Percentiles rank a stretch among this genome's conserved stretches.
phyloP scores from a whole-genome alignment of 2,329 filamentous ascomycete species.

The Chaetomiaceae sp. region DNA sequence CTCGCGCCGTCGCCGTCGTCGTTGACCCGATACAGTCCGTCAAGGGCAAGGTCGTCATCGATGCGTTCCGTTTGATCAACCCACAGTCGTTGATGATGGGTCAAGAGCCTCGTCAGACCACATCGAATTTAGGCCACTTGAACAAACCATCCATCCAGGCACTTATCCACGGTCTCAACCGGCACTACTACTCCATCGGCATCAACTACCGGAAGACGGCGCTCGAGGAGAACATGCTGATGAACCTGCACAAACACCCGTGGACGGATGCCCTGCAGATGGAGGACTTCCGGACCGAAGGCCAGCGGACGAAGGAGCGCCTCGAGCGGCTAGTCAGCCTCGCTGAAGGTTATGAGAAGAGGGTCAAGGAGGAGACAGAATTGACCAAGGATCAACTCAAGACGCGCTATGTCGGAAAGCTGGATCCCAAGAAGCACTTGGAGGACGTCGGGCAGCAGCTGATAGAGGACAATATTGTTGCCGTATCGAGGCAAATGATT shows the following conservation, averaged over 20 bases:
- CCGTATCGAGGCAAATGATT: slow-evolving; percentile 98
- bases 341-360: slow-evolving; percentile 95
- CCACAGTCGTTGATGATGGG: slow-evolving; percentile 97
- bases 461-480: slow-evolving; percentile 99
- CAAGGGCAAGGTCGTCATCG: slow-evolving; percentile 99
- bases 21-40: slow-evolving; percentile 99
- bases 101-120: slow-evolving; percentile 95
- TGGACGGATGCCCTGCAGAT: slow-evolving; percentile 98
- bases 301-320: slow-evolving; percentile 77
- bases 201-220: slow-evolving; percentile 98
- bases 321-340: slow-evolving; percentile 83
- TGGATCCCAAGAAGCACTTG: slow-evolving; percentile 98
- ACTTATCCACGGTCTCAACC: slow-evolving; percentile 93
- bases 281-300: slow-evolving; percentile 88
- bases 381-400: slow-evolving; percentile 95
- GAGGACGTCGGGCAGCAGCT: slow-evolving; percentile 94
- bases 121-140: slow-evolving; percentile 93
- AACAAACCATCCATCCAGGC: slow-evolving; percentile 99
- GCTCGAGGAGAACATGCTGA: slow-evolving; percentile 98
- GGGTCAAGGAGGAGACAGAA: slow-evolving; percentile 98
- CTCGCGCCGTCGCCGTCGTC: slow-evolving; percentile 93
- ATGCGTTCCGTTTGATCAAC: slow-evolving; percentile 97
- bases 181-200: slow-evolving; percentile 98
- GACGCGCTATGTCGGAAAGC: slow-evolving; percentile 97
- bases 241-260: slow-evolving; percentile 99